Evolutionary conservation across 2,329 filamentous ascomycete species (phyloP).

Genomic region (Lithohypha guttulata): DNA sequence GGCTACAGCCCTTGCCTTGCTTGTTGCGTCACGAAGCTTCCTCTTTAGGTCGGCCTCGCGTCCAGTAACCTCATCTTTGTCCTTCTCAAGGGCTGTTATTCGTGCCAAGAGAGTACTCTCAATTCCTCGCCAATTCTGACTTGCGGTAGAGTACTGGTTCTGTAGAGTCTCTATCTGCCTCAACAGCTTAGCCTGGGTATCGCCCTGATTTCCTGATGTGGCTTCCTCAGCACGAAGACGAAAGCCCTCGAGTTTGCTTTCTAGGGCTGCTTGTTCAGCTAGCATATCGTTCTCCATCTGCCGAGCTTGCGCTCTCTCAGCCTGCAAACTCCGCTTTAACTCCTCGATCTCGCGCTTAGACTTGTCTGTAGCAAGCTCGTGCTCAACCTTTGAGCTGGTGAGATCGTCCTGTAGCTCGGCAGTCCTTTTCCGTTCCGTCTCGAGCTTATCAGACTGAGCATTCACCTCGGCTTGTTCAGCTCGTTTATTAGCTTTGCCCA

Average conservation of each 20-base stretch:
- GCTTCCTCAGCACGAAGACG: slow-evolving; percentile 79
- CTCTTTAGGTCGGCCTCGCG: slow-evolving; percentile 79
- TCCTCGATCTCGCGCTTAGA: slow-evolving; percentile 58
- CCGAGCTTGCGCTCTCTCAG: slow-evolving; percentile 59
- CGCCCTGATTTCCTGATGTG: slow-evolving; percentile 68
- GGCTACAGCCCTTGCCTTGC: slow-evolving; percentile 58
- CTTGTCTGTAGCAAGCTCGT: slow-evolving; percentile 62
- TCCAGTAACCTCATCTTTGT: slow-evolving; percentile 73
- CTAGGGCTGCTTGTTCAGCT: slow-evolving; percentile 63
- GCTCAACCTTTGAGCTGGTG: slow-evolving; percentile 58
- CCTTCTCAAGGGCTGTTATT: slow-evolving; percentile 69
- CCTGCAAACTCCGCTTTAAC: slow-evolving; percentile 60
- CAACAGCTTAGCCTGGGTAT: slow-evolving; percentile 78
- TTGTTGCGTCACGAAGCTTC: slow-evolving; percentile 75
- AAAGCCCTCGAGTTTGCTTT: slow-evolving; percentile 82
- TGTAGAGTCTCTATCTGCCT: slow-evolving; percentile 93
- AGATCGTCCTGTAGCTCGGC: slow-evolving; percentile 55
- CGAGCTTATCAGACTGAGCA: slow-evolving; percentile 55
- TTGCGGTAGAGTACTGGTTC: slow-evolving; percentile 86
- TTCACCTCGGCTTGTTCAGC: slow-evolving; percentile 58
- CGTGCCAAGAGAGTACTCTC: slow-evolving; percentile 74
- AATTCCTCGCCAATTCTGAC: slow-evolving; percentile 95
- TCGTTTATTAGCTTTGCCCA: slow-evolving; percentile 56
- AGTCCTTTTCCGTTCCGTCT: slow-evolving; percentile 50
- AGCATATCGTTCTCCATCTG: slow-evolving; percentile 66